These are phyloP conservation scores for Olyra latifolia DNA, from an alignment of 176 grass and related monocot species.

Conservation along the genomic window DNA sequence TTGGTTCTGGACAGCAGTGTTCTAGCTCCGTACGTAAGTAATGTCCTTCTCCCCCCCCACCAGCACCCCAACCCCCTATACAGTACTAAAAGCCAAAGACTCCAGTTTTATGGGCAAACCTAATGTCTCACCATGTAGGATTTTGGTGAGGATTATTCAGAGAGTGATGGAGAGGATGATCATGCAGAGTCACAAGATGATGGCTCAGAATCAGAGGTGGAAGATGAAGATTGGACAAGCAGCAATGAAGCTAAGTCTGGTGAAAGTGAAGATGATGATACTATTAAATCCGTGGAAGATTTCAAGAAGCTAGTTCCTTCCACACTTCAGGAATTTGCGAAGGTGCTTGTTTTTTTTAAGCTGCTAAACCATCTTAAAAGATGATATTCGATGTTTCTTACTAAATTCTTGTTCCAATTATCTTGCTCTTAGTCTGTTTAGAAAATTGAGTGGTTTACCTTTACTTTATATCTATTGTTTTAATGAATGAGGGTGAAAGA, in stretches of 20 bases:
- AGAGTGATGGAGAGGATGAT: slow-evolving; percentile 61
- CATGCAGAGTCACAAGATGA: slow-evolving; percentile 49
- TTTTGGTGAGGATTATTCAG: slow-evolving; percentile 68
- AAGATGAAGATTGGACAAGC: slow-evolving; percentile 56
- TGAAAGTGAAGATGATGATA: slow-evolving; percentile 60
- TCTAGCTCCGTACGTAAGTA: slow-evolving; percentile 83
- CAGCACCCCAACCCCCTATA: no score
- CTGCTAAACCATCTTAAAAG: slow-evolving; percentile 15
- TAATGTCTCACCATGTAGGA: slow-evolving; percentile 53
- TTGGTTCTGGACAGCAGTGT: slow-evolving; percentile 91
- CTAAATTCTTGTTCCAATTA: neutral
- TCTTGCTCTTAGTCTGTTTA: slow-evolving; percentile 1
- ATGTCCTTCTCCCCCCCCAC: no score
- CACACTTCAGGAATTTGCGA: slow-evolving; percentile 59
- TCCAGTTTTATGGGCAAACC: neutral
- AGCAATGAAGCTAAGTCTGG: slow-evolving; percentile 59
- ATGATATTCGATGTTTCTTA: neutral
- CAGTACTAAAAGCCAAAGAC: neutral
- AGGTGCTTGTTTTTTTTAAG: slow-evolving; percentile 46
- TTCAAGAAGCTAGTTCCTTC: slow-evolving; percentile 57
- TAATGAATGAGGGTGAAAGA: neutral
- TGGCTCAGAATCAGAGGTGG: slow-evolving; percentile 68
- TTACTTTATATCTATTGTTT: slow-evolving; percentile 10
- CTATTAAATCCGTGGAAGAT: slow-evolving; percentile 44
- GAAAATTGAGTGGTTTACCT: neutral